phyloP scores from a whole-genome alignment of 169 alveolate species.

The Plasmodium vinckei region DNA sequence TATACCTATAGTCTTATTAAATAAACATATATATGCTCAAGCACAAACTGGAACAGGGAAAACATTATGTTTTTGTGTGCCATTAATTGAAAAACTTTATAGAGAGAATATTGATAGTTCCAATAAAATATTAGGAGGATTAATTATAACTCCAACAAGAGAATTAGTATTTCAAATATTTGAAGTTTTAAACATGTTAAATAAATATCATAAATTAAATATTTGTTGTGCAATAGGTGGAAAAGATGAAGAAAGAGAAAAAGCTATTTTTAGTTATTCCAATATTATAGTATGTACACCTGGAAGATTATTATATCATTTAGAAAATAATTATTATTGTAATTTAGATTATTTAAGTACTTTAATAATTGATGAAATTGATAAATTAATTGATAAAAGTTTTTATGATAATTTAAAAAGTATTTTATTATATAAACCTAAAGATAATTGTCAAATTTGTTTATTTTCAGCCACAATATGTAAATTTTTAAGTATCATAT shows the following conservation, averaged over 20 bases:
- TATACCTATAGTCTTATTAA: slow-evolving; percentile 57
- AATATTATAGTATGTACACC: slow-evolving; percentile 97
- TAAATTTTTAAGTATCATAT: slow-evolving; percentile 56
- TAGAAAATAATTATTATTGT: slow-evolving; percentile 77
- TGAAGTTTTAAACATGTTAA: slow-evolving; percentile 95
- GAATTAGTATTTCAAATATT: slow-evolving; percentile 97
- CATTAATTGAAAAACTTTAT: slow-evolving; percentile 93
- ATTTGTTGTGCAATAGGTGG: slow-evolving; percentile 95
- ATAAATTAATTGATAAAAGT: slow-evolving; percentile 72
- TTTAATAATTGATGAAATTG: slow-evolving; percentile 67
- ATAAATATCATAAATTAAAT: slow-evolving; percentile 90
- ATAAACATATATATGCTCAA: slow-evolving; percentile 71
- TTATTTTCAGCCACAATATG: slow-evolving; percentile 70
- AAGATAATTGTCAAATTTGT: slow-evolving; percentile 67
- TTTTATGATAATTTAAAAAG: slow-evolving; percentile 71
- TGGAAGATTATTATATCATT: slow-evolving; percentile 94
- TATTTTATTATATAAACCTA: slow-evolving; percentile 59
- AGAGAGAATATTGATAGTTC: slow-evolving; percentile 96
- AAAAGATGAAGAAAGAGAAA: slow-evolving; percentile 88
- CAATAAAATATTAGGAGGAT: slow-evolving; percentile 81
- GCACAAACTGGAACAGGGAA: slow-evolving; percentile 99
- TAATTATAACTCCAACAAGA: slow-evolving; percentile 97
- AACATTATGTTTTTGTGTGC: slow-evolving; percentile 95
- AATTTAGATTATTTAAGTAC: slow-evolving; percentile 69
- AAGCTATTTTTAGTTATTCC: slow-evolving; percentile 90